Evolutionary conservation across 2,329 filamentous ascomycete genomes (phyloP).

Genomic region (Verticillium albo-atrum): DNA sequence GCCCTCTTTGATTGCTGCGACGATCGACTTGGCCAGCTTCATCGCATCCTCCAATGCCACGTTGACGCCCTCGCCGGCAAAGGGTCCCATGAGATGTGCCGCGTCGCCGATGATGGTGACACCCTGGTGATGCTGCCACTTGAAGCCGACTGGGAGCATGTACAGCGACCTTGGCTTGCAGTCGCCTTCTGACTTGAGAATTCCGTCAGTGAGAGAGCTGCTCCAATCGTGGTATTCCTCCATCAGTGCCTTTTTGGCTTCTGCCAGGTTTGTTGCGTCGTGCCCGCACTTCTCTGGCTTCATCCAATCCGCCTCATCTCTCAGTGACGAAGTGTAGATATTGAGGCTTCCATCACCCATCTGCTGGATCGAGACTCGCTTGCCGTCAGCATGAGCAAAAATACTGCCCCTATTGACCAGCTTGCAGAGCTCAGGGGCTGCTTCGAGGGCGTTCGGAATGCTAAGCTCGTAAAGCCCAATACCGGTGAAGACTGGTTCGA

Average conservation of each 20-base stretch:
- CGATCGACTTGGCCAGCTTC: slow-evolving; percentile 40
- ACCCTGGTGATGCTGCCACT: slow-evolving; percentile 42
- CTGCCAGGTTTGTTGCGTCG: slow-evolving; percentile 32
- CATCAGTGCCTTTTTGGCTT: slow-evolving; percentile 33
- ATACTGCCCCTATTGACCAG: slow-evolving; percentile 42
- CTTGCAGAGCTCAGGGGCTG: slow-evolving; percentile 36
- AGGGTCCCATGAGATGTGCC: slow-evolving; percentile 55
- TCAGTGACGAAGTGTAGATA: slow-evolving; percentile 31
- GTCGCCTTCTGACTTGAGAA: slow-evolving; percentile 32
- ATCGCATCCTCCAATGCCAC: slow-evolving; percentile 50
- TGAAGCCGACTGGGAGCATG: slow-evolving; percentile 44
- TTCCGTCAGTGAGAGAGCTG: slow-evolving; percentile 17
- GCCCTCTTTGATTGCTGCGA: slow-evolving; percentile 17
- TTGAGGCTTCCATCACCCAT: slow-evolving; percentile 44
- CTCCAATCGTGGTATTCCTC: slow-evolving; percentile 35
- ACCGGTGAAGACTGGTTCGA: slow-evolving; percentile 40
- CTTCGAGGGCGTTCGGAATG: slow-evolving; percentile 33
- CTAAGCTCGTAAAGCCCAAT: slow-evolving; percentile 37
- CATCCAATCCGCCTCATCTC: slow-evolving; percentile 32
- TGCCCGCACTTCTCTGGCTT: slow-evolving; percentile 34
- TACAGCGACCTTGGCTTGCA: slow-evolving; percentile 42
- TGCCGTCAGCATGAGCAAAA: slow-evolving; percentile 38
- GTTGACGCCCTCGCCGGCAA: slow-evolving; percentile 57
- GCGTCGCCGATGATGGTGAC: slow-evolving; percentile 55
- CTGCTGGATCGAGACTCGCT: slow-evolving; percentile 31